phyloP scores from a whole-genome alignment of 2,329 filamentous ascomycete species.

The Fusarium brevicatenulatum region DNA sequence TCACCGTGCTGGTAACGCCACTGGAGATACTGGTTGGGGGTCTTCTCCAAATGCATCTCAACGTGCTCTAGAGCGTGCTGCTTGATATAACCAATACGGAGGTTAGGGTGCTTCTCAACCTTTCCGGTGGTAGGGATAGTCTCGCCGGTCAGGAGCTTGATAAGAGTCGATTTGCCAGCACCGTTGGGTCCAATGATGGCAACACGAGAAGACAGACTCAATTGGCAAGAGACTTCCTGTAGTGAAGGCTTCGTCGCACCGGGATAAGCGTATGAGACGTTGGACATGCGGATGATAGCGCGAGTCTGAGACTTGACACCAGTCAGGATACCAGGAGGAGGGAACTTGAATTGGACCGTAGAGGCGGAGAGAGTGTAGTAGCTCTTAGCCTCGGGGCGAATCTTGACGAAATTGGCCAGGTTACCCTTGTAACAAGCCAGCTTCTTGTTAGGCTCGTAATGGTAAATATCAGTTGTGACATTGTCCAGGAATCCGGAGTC shows the following conservation, averaged over 20 bases:
- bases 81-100: slow-evolving; percentile 99
- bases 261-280: slow-evolving; percentile 95
- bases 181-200: slow-evolving; percentile 98
- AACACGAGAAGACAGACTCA: slow-evolving; percentile 89
- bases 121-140: slow-evolving; percentile 83
- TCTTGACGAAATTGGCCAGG: slow-evolving; percentile 83
- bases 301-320: slow-evolving; percentile 96
- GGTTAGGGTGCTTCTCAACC: slow-evolving; percentile 98
- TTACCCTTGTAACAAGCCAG: slow-evolving; percentile 87
- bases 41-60: slow-evolving; percentile 99
- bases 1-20: slow-evolving; percentile 98
- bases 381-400: slow-evolving; percentile 93
- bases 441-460: slow-evolving; percentile 97
- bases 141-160: slow-evolving; percentile 96
- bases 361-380: slow-evolving; percentile 96
- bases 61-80: slow-evolving; percentile 99
- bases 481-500: slow-evolving; percentile 97
- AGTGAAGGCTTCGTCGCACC: slow-evolving; percentile 88
- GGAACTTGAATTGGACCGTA: slow-evolving; percentile 97
- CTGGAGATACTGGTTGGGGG: slow-evolving; percentile 97
- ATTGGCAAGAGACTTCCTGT: slow-evolving; percentile 83
- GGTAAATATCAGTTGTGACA: slow-evolving; percentile 98
- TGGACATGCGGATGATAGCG: slow-evolving; percentile 93
- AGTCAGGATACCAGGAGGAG: slow-evolving; percentile 89
- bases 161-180: slow-evolving; percentile 97